These are phyloP conservation scores for Ustilago cynodontis DNA, from an alignment of 1,284 basidiomycete species.

Conservation along the genomic window DNA sequence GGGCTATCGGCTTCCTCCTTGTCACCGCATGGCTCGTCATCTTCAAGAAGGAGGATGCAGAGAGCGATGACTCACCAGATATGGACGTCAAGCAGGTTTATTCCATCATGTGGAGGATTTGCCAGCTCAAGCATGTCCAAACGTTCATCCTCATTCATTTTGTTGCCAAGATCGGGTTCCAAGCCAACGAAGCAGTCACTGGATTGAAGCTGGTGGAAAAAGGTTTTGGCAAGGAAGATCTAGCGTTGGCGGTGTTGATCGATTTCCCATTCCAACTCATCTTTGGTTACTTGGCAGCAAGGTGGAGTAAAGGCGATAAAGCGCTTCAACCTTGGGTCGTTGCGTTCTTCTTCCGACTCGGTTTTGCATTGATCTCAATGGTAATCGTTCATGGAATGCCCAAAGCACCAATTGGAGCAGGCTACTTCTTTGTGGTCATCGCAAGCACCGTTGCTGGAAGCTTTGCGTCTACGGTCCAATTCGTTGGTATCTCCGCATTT, in stretches of 20 bases:
- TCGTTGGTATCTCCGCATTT: slow-evolving; percentile 97
- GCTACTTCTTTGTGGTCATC: slow-evolving; percentile 84
- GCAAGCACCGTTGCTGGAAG: slow-evolving; percentile 85
- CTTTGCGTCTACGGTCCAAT: slow-evolving; percentile 95
- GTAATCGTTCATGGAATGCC: slow-evolving; percentile 89
- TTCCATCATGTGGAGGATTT: slow-evolving; percentile 92
- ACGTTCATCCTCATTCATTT: slow-evolving; percentile 87
- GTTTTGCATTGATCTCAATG: slow-evolving; percentile 79
- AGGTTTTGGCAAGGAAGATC: slow-evolving; percentile 92
- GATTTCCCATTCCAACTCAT: slow-evolving; percentile 98
- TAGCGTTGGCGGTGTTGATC: slow-evolving; percentile 92
- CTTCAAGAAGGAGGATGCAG: slow-evolving; percentile 85
- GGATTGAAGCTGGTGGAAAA: slow-evolving; percentile 96
- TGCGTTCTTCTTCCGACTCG: slow-evolving; percentile 89
- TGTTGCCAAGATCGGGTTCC: slow-evolving; percentile 94
- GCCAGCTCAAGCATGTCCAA: slow-evolving; percentile 91
- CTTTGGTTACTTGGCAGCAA: slow-evolving; percentile 94
- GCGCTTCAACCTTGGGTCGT: slow-evolving; percentile 79
- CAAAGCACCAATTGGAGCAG: slow-evolving; percentile 72
- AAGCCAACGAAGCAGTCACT: slow-evolving; percentile 92
- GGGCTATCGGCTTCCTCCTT: slow-evolving; percentile 81
- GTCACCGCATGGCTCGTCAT: slow-evolving; percentile 90
- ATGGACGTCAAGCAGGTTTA: slow-evolving; percentile 93
- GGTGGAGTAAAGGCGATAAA: slow-evolving; percentile 76
- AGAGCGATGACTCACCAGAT: slow-evolving; percentile 73